Evolutionary conservation across 352 stramenopile genomes (phyloP).

Genomic region (Phytophthora nicotianae): DNA sequence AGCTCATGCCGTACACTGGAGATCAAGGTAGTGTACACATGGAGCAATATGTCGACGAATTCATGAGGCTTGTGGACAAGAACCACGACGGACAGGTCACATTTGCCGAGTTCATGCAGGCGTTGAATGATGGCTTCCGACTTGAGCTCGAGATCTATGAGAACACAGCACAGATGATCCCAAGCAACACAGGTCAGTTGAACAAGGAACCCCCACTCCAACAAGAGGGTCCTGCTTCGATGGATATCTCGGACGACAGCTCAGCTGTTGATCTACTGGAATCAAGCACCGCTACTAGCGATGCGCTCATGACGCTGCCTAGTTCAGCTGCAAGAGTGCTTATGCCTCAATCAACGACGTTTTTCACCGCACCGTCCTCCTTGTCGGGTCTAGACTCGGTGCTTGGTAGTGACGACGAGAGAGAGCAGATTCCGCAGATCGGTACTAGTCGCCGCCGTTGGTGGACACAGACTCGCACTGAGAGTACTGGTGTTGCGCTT

Average conservation of each 20-base stretch:
- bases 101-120: constrained; percentile 80
- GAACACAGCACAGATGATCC: constrained; percentile 29
- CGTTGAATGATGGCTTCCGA: constrained; percentile 70
- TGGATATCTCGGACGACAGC: constrained; percentile 33
- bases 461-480: constrained; percentile 23
- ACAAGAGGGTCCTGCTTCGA: constrained; percentile 16
- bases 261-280: constrained; percentile 28
- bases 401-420: constrained; percentile 10
- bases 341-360: constrained; percentile 15
- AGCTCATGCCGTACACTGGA: constrained; percentile 62
- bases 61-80: constrained; percentile 75
- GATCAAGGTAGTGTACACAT: constrained; percentile 50
- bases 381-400: constrained; percentile 24
- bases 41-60: constrained; percentile 79
- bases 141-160: constrained; percentile 80
- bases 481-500: constrained; percentile 36
- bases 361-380: constrained; percentile 27
- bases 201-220: neutral
- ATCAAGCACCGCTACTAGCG: constrained; percentile 16
- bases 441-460: constrained; percentile 7
- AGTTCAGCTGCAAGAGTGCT: constrained; percentile 1
- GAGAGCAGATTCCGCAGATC: neutral
- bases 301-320: constrained; percentile 15
- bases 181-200: constrained; percentile 6
- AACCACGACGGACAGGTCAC: constrained; percentile 70